Percentiles rank a stretch among this genome's conserved stretches.
phyloP scores from a whole-genome alignment of 768 basidiomycete species.

The Russula emetica region DNA sequence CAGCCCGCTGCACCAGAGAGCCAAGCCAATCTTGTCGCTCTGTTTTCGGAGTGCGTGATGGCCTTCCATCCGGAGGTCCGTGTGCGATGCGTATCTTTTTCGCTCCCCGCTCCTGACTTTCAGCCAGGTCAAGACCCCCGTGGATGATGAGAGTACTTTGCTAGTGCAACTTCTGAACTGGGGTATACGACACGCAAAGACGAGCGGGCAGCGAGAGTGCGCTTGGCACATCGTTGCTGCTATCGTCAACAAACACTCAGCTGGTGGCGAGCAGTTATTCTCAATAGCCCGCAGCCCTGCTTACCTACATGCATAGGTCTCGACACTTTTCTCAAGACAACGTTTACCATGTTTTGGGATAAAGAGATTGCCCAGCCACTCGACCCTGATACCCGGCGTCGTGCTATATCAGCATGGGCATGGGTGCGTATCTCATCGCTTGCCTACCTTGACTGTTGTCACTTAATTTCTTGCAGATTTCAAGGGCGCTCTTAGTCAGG shows the following conservation, averaged over 20 bases:
- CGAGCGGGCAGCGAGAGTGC: conserved; percentile 49
- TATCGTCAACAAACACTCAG: conserved; percentile 72
- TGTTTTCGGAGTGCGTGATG: conserved; percentile 65
- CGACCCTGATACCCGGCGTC: conserved; percentile 40
- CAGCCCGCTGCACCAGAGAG: conserved; percentile 42
- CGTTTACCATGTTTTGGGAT: conserved; percentile 48
- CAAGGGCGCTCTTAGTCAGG: conserved; percentile 74
- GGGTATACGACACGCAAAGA: conserved; percentile 49
- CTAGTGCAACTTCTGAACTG: conserved; percentile 55
- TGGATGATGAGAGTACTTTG: conserved; percentile 47
- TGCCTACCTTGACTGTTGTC: background rate
- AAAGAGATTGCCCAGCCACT: conserved; percentile 40
- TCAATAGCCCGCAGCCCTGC: background rate
- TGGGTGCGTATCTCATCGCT: conserved; percentile 48
- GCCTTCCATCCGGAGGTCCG: conserved; percentile 62
- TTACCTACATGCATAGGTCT: conserved; percentile 40
- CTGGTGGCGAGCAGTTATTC: conserved; percentile 44
- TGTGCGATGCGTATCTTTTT: conserved; percentile 2
- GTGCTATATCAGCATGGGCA: conserved; percentile 57
- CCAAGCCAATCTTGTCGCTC: conserved; percentile 60
- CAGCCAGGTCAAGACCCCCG: conserved; percentile 48
- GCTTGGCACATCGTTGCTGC: conserved; percentile 57
- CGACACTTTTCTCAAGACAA: conserved; percentile 41
- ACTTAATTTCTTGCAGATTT: conserved; percentile 46
- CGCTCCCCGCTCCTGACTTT: conserved; percentile 15